Evolutionary conservation across 1,284 basidiomycete species (phyloP).

Genomic region (Singerocomus inundabilis): DNA sequence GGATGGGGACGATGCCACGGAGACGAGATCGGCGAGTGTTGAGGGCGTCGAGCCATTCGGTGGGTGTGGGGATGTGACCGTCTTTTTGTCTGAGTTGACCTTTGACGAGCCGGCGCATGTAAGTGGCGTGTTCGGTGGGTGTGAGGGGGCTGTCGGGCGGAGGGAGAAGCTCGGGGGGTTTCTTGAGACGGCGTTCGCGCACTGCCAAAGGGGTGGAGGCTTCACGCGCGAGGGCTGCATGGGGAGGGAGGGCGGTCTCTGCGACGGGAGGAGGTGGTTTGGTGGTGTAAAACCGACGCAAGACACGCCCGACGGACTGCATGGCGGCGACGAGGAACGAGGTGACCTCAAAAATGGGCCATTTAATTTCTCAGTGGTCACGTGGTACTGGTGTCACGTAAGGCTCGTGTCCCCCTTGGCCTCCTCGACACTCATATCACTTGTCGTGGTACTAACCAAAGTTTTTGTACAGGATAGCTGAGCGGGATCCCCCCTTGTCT

Average conservation of each 20-base stretch:
- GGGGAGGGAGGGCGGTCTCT: slow-evolving; percentile 37
- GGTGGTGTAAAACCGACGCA: slow-evolving; percentile 52
- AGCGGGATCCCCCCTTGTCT: no score
- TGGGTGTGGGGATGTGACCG: slow-evolving; percentile 44
- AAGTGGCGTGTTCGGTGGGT: slow-evolving; percentile 59
- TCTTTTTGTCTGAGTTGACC: slow-evolving; percentile 47
- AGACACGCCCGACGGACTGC: slow-evolving; percentile 29
- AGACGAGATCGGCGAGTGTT: slow-evolving; percentile 59
- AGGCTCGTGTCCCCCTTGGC: no score
- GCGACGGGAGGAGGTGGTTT: slow-evolving; percentile 30
- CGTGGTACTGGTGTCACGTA: slow-evolving; percentile 6
- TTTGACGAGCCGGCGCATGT: slow-evolving; percentile 53
- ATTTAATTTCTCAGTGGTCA: no score
- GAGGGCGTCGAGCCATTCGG: slow-evolving; percentile 55
- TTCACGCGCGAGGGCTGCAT: slow-evolving; percentile 57
- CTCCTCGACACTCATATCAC: no score
- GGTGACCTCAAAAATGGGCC: no score
- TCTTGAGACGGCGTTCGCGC: slow-evolving; percentile 62
- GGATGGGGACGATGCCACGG: slow-evolving; percentile 55
- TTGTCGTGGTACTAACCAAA: no score
- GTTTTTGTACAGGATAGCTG: no score
- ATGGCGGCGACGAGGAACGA: slow-evolving; percentile 9
- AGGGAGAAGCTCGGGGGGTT: slow-evolving; percentile 37
- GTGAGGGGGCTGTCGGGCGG: slow-evolving; percentile 54
- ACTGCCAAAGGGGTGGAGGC: slow-evolving; percentile 70